phyloP scores from a whole-genome alignment of 352 stramenopile species.

The Phytophthora brassicae region DNA sequence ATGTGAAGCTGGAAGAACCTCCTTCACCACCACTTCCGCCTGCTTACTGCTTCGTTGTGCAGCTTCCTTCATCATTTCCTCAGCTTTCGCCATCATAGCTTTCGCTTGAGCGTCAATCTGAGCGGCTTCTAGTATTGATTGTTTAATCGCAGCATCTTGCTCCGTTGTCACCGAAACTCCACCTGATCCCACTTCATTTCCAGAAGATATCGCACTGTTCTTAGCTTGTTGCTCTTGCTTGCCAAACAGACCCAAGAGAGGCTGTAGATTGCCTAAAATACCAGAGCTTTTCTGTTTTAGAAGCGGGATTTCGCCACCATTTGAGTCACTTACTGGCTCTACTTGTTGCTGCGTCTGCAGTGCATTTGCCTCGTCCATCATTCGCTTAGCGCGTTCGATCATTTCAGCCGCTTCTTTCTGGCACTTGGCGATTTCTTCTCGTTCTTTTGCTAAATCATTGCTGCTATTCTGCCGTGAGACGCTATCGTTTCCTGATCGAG shows the following conservation, averaged over 20 bases:
- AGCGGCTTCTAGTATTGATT: constrained; percentile 49
- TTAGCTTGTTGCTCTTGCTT: constrained; percentile 19
- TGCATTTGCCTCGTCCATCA: constrained; percentile 77
- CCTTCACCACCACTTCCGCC: constrained; percentile 70
- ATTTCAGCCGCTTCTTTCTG: constrained; percentile 71
- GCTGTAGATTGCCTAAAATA: constrained; percentile 22
- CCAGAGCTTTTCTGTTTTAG: constrained; percentile 21
- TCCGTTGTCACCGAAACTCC: background rate
- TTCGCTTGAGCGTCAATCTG: constrained; percentile 67
- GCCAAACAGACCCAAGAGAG: constrained; percentile 24
- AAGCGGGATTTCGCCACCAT: background rate
- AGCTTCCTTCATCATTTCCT: constrained; percentile 70
- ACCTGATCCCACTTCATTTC: background rate
- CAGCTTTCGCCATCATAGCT: constrained; percentile 72
- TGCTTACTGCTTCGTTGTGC: constrained; percentile 38
- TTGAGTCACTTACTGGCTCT: background rate
- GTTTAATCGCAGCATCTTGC: constrained; percentile 44
- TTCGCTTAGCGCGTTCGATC: constrained; percentile 61
- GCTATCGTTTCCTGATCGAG: constrained; percentile 7
- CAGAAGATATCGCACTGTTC: background rate
- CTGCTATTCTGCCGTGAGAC: constrained; percentile 7
- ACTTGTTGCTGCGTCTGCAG: constrained; percentile 30
- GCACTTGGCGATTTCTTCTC: constrained; percentile 65
- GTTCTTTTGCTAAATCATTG: constrained; percentile 42
- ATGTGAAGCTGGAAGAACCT: constrained; percentile 75